These are phyloP conservation scores for Fusarium sp. DNA, from an alignment of 2,329 filamentous ascomycete genomes.

Conservation along the genomic window DNA sequence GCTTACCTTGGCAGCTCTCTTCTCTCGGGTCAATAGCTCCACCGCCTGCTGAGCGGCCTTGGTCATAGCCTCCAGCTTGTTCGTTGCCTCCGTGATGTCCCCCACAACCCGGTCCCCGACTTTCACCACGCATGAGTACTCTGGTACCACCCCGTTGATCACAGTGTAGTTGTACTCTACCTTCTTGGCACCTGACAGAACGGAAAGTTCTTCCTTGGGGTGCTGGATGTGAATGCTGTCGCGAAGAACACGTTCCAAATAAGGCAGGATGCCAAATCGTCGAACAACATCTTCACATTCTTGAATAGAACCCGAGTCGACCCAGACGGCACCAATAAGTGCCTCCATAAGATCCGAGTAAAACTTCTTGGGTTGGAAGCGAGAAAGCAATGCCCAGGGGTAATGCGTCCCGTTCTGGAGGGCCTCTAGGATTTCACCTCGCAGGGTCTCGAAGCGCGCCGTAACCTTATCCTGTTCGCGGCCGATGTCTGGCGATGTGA, in stretches of 20 bases:
- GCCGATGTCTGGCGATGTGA: slow-evolving; percentile 65
- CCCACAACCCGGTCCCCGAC: slow-evolving; percentile 65
- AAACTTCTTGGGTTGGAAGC: slow-evolving; percentile 80
- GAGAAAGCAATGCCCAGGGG: slow-evolving; percentile 82
- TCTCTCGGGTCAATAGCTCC: slow-evolving; percentile 49
- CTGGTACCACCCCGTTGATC: slow-evolving; percentile 36
- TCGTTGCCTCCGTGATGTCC: slow-evolving; percentile 62
- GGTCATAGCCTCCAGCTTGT: slow-evolving; percentile 67
- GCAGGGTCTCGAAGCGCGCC: slow-evolving; percentile 64
- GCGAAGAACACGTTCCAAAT: slow-evolving; percentile 74
- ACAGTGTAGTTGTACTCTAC: slow-evolving; percentile 68
- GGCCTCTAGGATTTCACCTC: slow-evolving; percentile 64
- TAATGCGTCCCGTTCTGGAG: slow-evolving; percentile 70
- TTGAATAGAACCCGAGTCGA: slow-evolving; percentile 79
- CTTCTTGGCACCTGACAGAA: slow-evolving; percentile 65
- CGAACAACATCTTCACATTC: slow-evolving; percentile 74
- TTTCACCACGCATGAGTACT: slow-evolving; percentile 63
- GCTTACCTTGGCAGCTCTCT: slow-evolving; percentile 3
- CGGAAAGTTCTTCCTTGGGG: slow-evolving; percentile 79
- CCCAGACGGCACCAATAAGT: slow-evolving; percentile 85
- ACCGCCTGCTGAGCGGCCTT: slow-evolving; percentile 70
- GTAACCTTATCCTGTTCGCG: slow-evolving; percentile 61
- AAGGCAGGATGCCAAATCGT: slow-evolving; percentile 75
- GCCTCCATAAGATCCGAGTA: slow-evolving; percentile 89
- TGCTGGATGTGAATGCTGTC: slow-evolving; percentile 72